A percentile compares a stretch with the other conserved stretches of the same genome.
phyloP scores from a whole-genome alignment of 371 early-diverging fungal species.

The Haplosporangium sp. region DNA sequence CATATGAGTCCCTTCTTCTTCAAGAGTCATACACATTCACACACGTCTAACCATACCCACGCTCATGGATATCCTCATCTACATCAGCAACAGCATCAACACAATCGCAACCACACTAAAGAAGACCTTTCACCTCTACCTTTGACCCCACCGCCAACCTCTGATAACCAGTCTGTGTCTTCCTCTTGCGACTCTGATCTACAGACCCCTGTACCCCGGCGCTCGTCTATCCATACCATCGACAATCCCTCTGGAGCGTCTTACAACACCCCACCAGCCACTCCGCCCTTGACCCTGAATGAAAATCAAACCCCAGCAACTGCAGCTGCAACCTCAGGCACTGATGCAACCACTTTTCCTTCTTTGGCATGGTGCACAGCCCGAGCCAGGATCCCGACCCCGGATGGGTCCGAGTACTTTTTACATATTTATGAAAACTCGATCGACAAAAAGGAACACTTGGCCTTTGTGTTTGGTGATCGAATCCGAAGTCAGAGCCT shows the following conservation, averaged over 20 bases:
- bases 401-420: conserved; percentile 84
- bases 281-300: conserved; percentile 29
- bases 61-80: conserved; percentile 2
- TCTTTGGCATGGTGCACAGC: conserved; percentile 55
- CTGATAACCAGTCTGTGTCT: too few relatives aligned
- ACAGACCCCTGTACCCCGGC: conserved; percentile 42
- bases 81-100: not conserved
- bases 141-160: not conserved
- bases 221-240: conserved; percentile 22
- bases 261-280: conserved; percentile 45
- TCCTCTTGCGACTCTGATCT: too few relatives aligned
- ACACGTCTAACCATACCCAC: conserved; percentile 15
- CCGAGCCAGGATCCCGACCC: conserved; percentile 88
- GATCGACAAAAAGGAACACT: conserved; percentile 88
- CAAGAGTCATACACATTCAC: conserved; percentile 23
- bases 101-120: not conserved
- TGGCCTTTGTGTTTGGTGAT: conserved; percentile 94
- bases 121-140: not conserved
- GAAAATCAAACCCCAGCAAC: not conserved
- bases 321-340: not conserved
- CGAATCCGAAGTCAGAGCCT: conserved; percentile 77
- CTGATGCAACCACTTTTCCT: too few relatives aligned
- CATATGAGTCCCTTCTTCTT: conserved; percentile 53
- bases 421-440: conserved; percentile 88
- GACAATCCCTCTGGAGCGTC: conserved; percentile 11